Evolutionary conservation across 2,329 filamentous ascomycete species (phyloP), one percentile per base, ranked within the genome.

Genomic region (Fusarium nurragi): DNA sequence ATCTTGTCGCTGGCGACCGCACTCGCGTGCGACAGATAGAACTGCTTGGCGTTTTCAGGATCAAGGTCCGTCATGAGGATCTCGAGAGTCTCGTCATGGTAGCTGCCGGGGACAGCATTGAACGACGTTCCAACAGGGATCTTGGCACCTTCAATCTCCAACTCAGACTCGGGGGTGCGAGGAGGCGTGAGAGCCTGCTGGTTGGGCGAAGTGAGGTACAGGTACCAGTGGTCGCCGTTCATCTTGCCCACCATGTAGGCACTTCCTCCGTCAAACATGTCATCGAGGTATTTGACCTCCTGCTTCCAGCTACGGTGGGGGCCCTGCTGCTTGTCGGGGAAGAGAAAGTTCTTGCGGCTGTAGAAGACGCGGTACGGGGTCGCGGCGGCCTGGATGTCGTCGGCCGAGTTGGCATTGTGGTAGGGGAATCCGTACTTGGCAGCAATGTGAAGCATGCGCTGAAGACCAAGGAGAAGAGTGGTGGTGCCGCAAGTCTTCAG

Each of bases 161-260:
- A 80, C 40, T 86, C 80, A 48, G 86, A 80, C 41, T 86, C 81
- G 7, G 94, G 94, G 12, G 91, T 97, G 26, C 88, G 84, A 54
- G 94, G 94, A 6, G 94, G 93, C 1, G 94, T 97, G 67, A 96
- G 83, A 51, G 86, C 82, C 43, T 87, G 89, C 44, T 87, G 89
- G 75, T 90, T 89, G 18, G 95, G 94, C 48, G 92, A 92, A 13
- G 95, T 98, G 73, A 98, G 89, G 81, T 99, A 99, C 54, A 99
- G 83, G 77, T 98, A 98, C 95, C 95, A 99, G 73, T 99, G 95
- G 77, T 99, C 95, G 57, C 95, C 94, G 71, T 99, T 99, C 94
- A 98, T 98, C 81, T 97, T 98, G 74, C 95, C 95, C 68, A 99
- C 96, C 94, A 98, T 97, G 79, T 99, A 99, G 47, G 95, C 95